Conservation (phyloP, 495 filamentous ascomycete genomes). For the Rusavskia elegans region DNA sequence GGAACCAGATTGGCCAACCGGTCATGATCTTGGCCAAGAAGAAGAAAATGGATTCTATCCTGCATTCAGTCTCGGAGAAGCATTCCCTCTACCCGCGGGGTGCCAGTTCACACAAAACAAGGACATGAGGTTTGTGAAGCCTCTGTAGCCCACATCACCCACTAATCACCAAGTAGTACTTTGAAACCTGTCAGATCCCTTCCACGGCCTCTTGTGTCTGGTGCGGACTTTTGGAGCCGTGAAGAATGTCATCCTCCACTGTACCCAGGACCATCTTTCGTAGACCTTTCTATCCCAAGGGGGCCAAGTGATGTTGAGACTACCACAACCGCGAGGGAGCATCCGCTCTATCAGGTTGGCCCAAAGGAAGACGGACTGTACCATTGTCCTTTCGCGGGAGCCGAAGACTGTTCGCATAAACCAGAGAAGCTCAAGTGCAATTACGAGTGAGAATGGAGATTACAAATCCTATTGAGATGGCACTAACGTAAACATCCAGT, state of each 20-base stretch:
- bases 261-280: constrained; percentile 3
- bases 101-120: not conserved
- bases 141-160: too few species aligned
- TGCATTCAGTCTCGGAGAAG: constrained; percentile 3
- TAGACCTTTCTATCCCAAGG: constrained; percentile 15
- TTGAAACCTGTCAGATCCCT: constrained; percentile 5
- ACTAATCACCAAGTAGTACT: constrained; percentile 2
- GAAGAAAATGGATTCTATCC: constrained; percentile 1
- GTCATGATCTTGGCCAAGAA: not conserved
- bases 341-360: constrained; percentile 61
- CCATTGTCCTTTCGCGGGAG: constrained; percentile 74
- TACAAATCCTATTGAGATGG: constrained; percentile 9
- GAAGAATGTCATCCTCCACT: constrained; percentile 2
- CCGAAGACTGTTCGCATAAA: constrained; percentile 63
- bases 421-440: constrained; percentile 91
- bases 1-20: constrained; percentile 4
- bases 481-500: constrained; percentile 34
- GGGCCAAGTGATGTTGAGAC: constrained; percentile 32
- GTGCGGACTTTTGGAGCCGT: constrained; percentile 6
- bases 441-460: constrained; percentile 59
- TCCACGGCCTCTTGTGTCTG: constrained; percentile 5
- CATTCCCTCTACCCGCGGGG: not conserved
- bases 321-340: constrained; percentile 52
- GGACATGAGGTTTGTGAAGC: constrained; percentile 7
- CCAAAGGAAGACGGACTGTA: constrained; percentile 63